Percentiles rank a stretch among this genome's conserved stretches.
These are phyloP conservation scores for Pleurotus tuoliensis DNA, from an alignment of 768 basidiomycete species.

Conservation along the genomic window DNA sequence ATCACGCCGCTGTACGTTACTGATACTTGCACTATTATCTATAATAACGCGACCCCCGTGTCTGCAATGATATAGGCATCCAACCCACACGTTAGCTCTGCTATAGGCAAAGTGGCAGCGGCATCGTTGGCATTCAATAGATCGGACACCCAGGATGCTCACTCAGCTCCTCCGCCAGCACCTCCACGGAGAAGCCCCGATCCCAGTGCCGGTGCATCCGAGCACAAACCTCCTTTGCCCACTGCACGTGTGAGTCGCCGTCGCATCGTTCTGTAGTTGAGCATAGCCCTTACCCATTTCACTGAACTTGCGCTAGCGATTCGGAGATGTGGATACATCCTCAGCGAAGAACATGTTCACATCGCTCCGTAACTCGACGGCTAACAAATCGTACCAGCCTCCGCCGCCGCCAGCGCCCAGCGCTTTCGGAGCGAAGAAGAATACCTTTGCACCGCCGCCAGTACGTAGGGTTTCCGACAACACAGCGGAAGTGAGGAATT, in stretches of 20 bases:
- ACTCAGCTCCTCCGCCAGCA: constrained; percentile 20
- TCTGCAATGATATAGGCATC: constrained; percentile 22
- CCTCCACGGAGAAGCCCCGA: constrained; percentile 11
- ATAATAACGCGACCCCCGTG: background rate
- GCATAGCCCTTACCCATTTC: background rate
- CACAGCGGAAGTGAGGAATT: constrained; percentile 12
- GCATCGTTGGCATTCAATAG: constrained; percentile 41
- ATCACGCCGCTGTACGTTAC: constrained; percentile 30
- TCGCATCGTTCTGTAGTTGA: background rate
- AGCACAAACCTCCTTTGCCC: constrained; percentile 24
- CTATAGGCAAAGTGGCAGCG: constrained; percentile 55
- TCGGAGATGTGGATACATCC: constrained; percentile 55
- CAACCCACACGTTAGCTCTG: constrained; percentile 35
- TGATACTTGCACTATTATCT: background rate
- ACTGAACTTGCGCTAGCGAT: constrained; percentile 35
- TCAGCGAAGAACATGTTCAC: constrained; percentile 44
- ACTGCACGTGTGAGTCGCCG: constrained; percentile 20
- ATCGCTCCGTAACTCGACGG: constrained; percentile 39
- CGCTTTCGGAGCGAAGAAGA: constrained; percentile 41
- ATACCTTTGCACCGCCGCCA: constrained; percentile 51
- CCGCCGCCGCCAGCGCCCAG: constrained; percentile 28
- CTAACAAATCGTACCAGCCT: constrained; percentile 28
- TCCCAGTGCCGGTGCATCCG: constrained; percentile 9
- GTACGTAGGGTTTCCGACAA: constrained; percentile 28
- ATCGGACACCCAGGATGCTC: constrained; percentile 20